Conservation (phyloP, 2,329 filamentous ascomycete species). For the Colletotrichum cereale region DNA sequence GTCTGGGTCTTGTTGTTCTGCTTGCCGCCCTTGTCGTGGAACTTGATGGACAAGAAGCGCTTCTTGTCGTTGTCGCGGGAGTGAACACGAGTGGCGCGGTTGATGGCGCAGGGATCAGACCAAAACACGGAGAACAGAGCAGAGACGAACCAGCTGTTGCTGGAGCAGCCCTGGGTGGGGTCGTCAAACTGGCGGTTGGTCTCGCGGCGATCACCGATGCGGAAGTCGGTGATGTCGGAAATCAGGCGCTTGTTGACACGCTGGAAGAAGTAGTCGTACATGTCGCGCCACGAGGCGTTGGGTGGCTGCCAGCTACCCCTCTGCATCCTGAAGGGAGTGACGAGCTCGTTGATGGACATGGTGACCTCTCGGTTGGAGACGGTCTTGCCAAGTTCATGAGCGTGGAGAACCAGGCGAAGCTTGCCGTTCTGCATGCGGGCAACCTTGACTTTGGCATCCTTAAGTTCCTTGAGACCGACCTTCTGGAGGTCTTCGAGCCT, state of each 20-base stretch:
- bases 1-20: conserved; percentile 54
- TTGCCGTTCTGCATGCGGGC: conserved; percentile 60
- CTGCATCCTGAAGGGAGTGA: conserved; percentile 52
- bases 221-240: conserved; percentile 48
- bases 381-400: conserved; percentile 50
- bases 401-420: conserved; percentile 55
- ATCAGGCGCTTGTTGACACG: conserved; percentile 48
- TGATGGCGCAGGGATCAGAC: conserved; percentile 57
- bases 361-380: conserved; percentile 56
- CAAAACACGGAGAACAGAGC: conserved; percentile 60
- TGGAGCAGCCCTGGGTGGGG: conserved; percentile 56
- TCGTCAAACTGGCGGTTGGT: conserved; percentile 52
- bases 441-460: conserved; percentile 52
- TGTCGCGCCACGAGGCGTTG: conserved; percentile 57
- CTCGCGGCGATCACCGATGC: conserved; percentile 43
- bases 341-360: conserved; percentile 55
- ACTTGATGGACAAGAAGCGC: conserved; percentile 49
- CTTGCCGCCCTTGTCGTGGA: conserved; percentile 59
- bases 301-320: conserved; percentile 53
- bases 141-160: conserved; percentile 59
- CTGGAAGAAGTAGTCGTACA: conserved; percentile 53
- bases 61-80: conserved; percentile 45
- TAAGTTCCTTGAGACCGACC: conserved; percentile 55
- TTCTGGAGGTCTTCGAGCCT: conserved; percentile 55
- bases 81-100: conserved; percentile 50